Conservation (phyloP, 1,284 basidiomycete genomes). For the Wolfiporia cocos region DNA sequence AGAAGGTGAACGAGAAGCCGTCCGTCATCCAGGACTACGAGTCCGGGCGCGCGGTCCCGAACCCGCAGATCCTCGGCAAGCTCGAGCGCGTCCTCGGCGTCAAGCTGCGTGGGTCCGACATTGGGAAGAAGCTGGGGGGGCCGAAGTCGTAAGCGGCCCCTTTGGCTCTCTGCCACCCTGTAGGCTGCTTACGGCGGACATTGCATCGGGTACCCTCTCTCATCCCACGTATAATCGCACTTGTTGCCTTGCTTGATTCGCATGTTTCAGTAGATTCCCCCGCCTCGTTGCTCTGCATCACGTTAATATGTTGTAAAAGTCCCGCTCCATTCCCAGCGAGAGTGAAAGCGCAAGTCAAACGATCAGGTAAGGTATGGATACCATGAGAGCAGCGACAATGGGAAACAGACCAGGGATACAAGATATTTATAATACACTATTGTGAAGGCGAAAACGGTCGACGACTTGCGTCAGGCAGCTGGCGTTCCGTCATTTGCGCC, state of each 20-base stretch:
- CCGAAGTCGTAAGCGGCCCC: slow-evolving; percentile 74
- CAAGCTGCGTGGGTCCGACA: slow-evolving; percentile 84
- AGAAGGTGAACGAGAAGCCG: slow-evolving; percentile 89
- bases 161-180: slow-evolving; percentile 25
- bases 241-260: neutral
- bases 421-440: neutral
- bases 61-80: slow-evolving; percentile 86
- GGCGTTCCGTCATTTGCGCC: neutral
- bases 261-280: neutral
- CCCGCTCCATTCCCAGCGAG: too few species aligned
- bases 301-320: too few species aligned
- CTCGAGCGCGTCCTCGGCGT: slow-evolving; percentile 88
- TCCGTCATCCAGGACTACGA: slow-evolving; percentile 90
- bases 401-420: neutral
- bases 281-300: neutral
- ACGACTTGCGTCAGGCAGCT: neutral
- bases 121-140: slow-evolving; percentile 78
- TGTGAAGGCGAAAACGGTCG: neutral
- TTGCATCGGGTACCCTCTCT: neutral
- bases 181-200: neutral
- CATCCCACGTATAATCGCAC: neutral
- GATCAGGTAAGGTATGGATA: too few species aligned
- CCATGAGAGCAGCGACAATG: neutral
- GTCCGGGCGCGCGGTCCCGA: slow-evolving; percentile 85
- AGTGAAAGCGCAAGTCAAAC: too few species aligned